Base-by-base conservation (phyloP, 169 alveolate species). In the Cryptosporidium sp. region DNA sequence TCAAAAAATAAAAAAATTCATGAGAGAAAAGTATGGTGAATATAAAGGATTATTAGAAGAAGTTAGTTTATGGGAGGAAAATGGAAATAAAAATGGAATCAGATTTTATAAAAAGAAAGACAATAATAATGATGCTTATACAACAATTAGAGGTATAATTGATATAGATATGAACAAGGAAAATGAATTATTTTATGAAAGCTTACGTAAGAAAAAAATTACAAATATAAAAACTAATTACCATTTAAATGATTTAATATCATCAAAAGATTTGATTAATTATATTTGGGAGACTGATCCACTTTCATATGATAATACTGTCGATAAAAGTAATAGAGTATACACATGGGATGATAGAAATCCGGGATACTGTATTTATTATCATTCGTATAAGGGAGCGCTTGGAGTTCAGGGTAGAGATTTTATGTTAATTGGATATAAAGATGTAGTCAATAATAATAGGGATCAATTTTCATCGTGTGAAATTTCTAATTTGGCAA, bases 271-370 rank as follows among this genome's bases (percentile, higher is more conserved):
- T 1, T 62, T 80, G 31, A 37, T 80, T 37, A 61, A 80, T 43
- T 80, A 80, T 41, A 23, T 80, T 62, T 80, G 89, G 89, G 59
- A 67, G 5, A 43, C 75, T 31, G 89, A 80, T 80, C 89, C 89
- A 39, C 45, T 80, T 12, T 39, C 80, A 5, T 80, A 80, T 80
- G 89, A 80, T 41, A 80, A 80, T 61, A 80, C 89, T 3, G 68
- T 80, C 29, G 89, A 80, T 62, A 80, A n/a, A 39, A 80, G 89
- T 65, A 45, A 80, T 45, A 51, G 89, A 59, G 75, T 80, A 18
- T 55, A 80, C 31, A 80, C 89, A 41, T 80, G 89, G 89, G 62
- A 48, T 62, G 89, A 80, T 31, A 69, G 52, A 9, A 62, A 39
- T 59, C 89, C 89, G 1, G 89, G 89, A 61, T 80, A 33, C 62